These are phyloP conservation scores for Metarhizium guizhouense DNA, from an alignment of 2,329 filamentous ascomycete species.

Conservation along the genomic window DNA sequence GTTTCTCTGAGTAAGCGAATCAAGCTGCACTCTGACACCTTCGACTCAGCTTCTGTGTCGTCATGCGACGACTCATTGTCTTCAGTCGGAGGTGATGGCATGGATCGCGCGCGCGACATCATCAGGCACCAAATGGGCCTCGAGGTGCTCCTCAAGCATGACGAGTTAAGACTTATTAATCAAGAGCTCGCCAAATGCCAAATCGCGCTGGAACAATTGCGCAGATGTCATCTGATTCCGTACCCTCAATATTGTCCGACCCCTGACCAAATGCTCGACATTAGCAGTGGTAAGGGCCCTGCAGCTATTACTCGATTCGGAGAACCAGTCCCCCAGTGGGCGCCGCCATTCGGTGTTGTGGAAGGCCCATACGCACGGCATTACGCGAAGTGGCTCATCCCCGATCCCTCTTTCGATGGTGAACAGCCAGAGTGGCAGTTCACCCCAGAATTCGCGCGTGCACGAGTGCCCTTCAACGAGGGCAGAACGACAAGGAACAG, in stretches of 20 bases:
- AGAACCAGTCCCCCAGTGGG: constrained; percentile 62
- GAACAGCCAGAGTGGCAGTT: constrained; percentile 38
- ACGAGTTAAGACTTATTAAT: constrained; percentile 87
- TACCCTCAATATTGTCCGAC: constrained; percentile 67
- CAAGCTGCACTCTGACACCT: constrained; percentile 23
- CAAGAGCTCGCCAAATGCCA: constrained; percentile 96
- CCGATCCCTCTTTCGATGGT: constrained; percentile 79
- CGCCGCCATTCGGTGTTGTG: constrained; percentile 80
- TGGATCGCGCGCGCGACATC: constrained; percentile 55
- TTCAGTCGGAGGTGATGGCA: constrained; percentile 1
- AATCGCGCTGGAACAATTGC: constrained; percentile 83
- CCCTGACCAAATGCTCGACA: constrained; percentile 57
- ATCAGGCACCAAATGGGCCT: constrained; percentile 84
- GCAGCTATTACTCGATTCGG: constrained; percentile 54
- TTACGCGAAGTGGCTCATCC: constrained; percentile 91
- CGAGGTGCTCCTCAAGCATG: constrained; percentile 88
- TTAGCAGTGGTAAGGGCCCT: constrained; percentile 66
- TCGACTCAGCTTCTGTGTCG: neutral
- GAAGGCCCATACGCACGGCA: constrained; percentile 92
- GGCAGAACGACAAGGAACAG: constrained; percentile 75
- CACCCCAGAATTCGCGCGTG: constrained; percentile 30
- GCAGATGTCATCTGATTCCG: constrained; percentile 84
- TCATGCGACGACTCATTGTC: constrained; percentile 12
- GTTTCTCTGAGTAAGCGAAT: constrained; percentile 31
- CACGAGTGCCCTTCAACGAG: constrained; percentile 44